Conservation (phyloP, 768 basidiomycete genomes). For the Pleurotus salmoneostramineus region DNA sequence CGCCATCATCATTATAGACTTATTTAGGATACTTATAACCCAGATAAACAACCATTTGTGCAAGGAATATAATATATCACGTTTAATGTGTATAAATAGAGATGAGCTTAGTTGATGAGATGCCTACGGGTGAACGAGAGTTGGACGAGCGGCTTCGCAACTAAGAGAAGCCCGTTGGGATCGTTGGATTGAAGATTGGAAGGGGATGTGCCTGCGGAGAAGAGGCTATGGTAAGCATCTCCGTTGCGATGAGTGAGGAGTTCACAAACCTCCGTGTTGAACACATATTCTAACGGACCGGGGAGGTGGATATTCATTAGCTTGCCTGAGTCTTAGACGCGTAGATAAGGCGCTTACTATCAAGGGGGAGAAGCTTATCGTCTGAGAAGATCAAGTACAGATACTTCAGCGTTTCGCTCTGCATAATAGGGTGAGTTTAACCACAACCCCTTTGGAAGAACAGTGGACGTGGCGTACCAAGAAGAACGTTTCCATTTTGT, state of each 20-base stretch:
- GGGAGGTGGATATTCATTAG: not conserved
- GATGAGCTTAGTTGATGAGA: not conserved
- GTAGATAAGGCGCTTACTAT: slow-evolving; percentile 44
- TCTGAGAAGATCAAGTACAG: slow-evolving; percentile 86
- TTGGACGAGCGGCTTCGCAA: not conserved
- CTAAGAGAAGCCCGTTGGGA: slow-evolving; percentile 43
- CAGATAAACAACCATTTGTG: not conserved
- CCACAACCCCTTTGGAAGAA: not conserved
- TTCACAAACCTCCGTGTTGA: slow-evolving; percentile 1
- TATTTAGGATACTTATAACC: not conserved
- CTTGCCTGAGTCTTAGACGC: too few species aligned
- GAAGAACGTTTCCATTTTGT: slow-evolving; percentile 96
- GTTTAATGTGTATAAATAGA: slow-evolving; percentile 2
- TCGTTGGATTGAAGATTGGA: slow-evolving; percentile 61
- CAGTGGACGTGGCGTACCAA: slow-evolving; percentile 46
- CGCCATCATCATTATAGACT: slow-evolving; percentile 1
- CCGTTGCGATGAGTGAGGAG: slow-evolving; percentile 14
- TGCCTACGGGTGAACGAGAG: not conserved
- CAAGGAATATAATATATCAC: not conserved
- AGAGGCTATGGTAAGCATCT: slow-evolving; percentile 4
- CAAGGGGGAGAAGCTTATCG: slow-evolving; percentile 63
- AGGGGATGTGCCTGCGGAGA: slow-evolving; percentile 58
- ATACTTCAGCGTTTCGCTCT: slow-evolving; percentile 92
- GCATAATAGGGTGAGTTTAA: slow-evolving; percentile 2
- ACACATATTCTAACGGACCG: not conserved